Conservation (phyloP, 306 rosid genomes). For the Glycine tomentella region DNA sequence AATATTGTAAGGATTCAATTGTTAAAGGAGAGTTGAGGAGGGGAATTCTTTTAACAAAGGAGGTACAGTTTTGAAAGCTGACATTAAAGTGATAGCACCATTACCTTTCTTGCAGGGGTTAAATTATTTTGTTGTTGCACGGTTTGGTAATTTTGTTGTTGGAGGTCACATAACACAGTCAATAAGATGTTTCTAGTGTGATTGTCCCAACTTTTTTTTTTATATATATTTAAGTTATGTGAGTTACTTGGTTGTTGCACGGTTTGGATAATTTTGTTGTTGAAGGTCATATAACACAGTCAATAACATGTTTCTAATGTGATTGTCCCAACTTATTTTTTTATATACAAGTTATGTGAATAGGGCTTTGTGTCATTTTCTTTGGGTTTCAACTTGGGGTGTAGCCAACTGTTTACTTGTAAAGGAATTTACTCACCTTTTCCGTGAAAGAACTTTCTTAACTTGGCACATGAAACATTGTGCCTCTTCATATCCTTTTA, state of each 20-base stretch:
- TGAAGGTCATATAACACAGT: neutral
- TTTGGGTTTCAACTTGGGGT: conserved; percentile 25
- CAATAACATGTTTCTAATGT: conserved; percentile 12
- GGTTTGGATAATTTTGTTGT: conserved; percentile 3
- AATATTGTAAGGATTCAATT: neutral
- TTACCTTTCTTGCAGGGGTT: neutral
- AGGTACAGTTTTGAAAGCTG: neutral
- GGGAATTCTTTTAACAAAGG: neutral
- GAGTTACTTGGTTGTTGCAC: neutral
- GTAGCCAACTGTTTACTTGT: conserved; percentile 18
- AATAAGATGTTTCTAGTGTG: conserved; percentile 19
- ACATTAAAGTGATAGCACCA: neutral
- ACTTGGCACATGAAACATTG: neutral
- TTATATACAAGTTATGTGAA: neutral
- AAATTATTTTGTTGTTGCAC: conserved; percentile 11
- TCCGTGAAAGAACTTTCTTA: neutral
- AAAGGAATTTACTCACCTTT: neutral
- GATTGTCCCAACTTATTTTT: neutral
- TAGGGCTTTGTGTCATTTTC: conserved; percentile 37
- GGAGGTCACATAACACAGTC: neutral
- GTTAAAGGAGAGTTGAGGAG: conserved; percentile 19
- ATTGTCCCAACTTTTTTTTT: neutral
- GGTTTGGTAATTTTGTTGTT: conserved; percentile 4
- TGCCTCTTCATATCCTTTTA: neutral
- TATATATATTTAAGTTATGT: neutral